phyloP scores from a whole-genome alignment of 768 basidiomycete species.

The Lactarius sp. region DNA sequence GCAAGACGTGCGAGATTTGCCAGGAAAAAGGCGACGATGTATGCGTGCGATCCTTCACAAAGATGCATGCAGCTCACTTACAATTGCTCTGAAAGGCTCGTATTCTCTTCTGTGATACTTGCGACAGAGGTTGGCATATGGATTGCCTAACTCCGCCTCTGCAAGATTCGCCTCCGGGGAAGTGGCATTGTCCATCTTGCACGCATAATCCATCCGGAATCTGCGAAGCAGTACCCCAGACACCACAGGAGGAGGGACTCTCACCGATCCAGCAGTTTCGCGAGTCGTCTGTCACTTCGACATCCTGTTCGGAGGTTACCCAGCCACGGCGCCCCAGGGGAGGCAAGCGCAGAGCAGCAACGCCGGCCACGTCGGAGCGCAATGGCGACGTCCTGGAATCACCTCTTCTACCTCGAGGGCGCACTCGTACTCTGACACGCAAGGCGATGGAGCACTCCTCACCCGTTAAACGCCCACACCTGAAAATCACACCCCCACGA shows the following conservation, averaged over 20 bases:
- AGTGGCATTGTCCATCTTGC: slow-evolving; percentile 73
- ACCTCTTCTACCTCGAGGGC: slow-evolving; percentile 20
- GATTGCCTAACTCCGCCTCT: slow-evolving; percentile 74
- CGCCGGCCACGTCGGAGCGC: slow-evolving; percentile 31
- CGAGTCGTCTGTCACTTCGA: slow-evolving; percentile 43
- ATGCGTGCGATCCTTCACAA: slow-evolving; percentile 34
- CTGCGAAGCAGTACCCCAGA: slow-evolving; percentile 22
- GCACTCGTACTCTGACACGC: slow-evolving; percentile 16
- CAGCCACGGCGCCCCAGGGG: slow-evolving; percentile 25
- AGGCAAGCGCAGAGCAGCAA: slow-evolving; percentile 30
- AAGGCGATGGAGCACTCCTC: slow-evolving; percentile 8
- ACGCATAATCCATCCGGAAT: slow-evolving; percentile 20
- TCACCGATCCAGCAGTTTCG: slow-evolving; percentile 22
- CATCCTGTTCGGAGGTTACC: slow-evolving; percentile 31
- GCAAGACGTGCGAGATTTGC: slow-evolving; percentile 90
- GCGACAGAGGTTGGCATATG: slow-evolving; percentile 92
- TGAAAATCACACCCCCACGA: slow-evolving; percentile 29
- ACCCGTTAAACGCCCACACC: slow-evolving; percentile 19
- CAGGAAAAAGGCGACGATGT: slow-evolving; percentile 84
- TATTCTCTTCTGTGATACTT: slow-evolving; percentile 89
- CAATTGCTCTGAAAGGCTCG: slow-evolving; percentile 46
- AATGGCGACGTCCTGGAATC: slow-evolving; percentile 31
- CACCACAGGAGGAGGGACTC: neutral
- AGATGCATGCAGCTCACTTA: slow-evolving; percentile 25
- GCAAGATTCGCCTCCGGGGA: slow-evolving; percentile 63